Evolutionary conservation across 2,329 filamentous ascomycete species (phyloP), one percentile per base, ranked within the genome.

Genomic region (Rachicladosporium sp.): DNA sequence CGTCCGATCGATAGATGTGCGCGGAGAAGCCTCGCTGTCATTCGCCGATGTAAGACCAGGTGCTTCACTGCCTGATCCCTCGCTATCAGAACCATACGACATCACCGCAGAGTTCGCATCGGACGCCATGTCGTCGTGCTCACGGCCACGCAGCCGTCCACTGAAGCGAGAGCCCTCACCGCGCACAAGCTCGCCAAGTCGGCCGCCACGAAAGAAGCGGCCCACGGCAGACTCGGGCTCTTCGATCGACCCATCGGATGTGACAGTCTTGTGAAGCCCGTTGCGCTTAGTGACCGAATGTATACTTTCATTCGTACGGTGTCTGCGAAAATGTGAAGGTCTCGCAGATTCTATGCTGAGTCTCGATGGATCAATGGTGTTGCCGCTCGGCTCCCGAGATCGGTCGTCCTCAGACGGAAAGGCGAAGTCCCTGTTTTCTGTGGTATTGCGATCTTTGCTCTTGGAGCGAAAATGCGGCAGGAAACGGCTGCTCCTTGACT

Each of bases 141-240:
- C 23, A 27, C 23, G 23, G 6, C 23, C 7, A 7, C 23, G 23
- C 7, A 8, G 7, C 23, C 23, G 23, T 8, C 23, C 23, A 10
- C 74, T 73, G 29, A 80, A 69, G 50, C 72, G 74, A 0, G 73
- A 71, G 6, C 78, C 69, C 50, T 80, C 23, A 44, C 68, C 70
- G n/a, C 74, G 71, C 2, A 93, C 73, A 23, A 85, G 71, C 23
- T 76, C 82, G 44, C 85, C 82, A 46, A 89, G 77, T 40, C 82
- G 71, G 36, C 77, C 74, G 2, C 78, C 80, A 61, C 86, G 89
- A 61, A 94, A 81, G 35, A 94, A 79, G 5, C 80, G 77, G 32
- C 79, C 75, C 6, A 86, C 68, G 29, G 74, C 76, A 7, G 74
- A 75, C 31, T 56, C 52, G 4, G 60, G 56, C 31, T 68, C 64